Conservation (phyloP, 345 rosid genomes). For the Aegle marmelos region DNA sequence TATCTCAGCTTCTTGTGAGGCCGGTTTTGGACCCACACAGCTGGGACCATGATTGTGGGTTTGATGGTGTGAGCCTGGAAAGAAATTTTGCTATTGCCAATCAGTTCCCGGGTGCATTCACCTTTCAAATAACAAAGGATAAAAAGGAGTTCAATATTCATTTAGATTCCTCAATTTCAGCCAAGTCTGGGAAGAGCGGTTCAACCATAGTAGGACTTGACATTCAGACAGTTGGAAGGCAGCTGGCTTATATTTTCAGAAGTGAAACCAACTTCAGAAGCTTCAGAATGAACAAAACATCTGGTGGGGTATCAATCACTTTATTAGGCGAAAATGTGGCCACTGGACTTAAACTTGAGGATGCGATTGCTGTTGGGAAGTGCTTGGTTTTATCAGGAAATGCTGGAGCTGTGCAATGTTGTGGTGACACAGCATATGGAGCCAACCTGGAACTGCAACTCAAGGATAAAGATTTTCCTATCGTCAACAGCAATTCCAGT, state of each 20-base stretch:
- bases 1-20: constrained; percentile 31
- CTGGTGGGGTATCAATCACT: constrained; percentile 33
- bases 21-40: constrained; percentile 35
- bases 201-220: constrained; percentile 48
- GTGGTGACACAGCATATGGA: constrained; percentile 33
- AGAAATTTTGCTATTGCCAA: constrained; percentile 24
- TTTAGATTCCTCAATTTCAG: constrained; percentile 37
- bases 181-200: constrained; percentile 28
- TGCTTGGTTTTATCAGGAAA: constrained; percentile 28
- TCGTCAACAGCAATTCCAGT: constrained; percentile 30
- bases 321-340: constrained; percentile 31
- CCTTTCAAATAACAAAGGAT: constrained; percentile 40
- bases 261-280: constrained; percentile 32
- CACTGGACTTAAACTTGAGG: constrained; percentile 41
- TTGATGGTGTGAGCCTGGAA: constrained; percentile 38
- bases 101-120: constrained; percentile 27
- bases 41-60: constrained; percentile 48
- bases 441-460: constrained; percentile 36
- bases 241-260: constrained; percentile 38
- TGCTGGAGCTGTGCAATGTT: constrained; percentile 32
- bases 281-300: constrained; percentile 30
- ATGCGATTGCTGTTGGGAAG: constrained; percentile 34
- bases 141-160: constrained; percentile 36
- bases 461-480: constrained; percentile 32
- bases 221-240: constrained; percentile 39